phyloP scores from a whole-genome alignment of 139 green algal species.

The Volvox africanus region DNA sequence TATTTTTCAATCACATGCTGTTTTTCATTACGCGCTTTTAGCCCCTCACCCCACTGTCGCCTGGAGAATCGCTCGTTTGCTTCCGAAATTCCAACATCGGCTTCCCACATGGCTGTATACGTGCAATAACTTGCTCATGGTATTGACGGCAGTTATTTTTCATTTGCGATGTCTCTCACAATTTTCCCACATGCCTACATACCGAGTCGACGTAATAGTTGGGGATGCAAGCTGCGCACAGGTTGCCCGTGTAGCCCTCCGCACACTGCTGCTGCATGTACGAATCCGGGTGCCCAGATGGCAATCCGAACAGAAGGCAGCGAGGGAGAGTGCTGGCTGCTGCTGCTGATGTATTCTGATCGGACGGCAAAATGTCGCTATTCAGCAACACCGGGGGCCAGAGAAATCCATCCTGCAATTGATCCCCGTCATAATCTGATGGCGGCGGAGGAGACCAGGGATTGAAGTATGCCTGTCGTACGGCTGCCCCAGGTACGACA shows the following conservation, averaged over 20 bases:
- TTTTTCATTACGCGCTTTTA: too few relatives aligned
- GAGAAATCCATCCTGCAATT: not conserved
- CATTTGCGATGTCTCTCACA: not conserved
- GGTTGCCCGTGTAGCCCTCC: slow-evolving; percentile 38
- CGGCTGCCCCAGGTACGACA: not conserved
- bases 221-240: slow-evolving; percentile 36
- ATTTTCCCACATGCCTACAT: not conserved
- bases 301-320: not conserved
- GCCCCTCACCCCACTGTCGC: too few relatives aligned
- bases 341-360: not conserved
- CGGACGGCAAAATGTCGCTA: too few relatives aligned
- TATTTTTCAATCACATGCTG: too few relatives aligned
- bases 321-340: not conserved
- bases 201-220: slow-evolving; percentile 21
- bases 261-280: slow-evolving; percentile 32
- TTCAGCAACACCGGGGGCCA: too few relatives aligned
- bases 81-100: too few relatives aligned
- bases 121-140: not conserved
- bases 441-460: too few relatives aligned
- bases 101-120: too few relatives aligned
- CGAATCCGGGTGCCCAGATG: not conserved
- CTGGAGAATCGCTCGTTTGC: too few relatives aligned
- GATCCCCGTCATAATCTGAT: not conserved
- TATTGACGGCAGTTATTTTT: too few relatives aligned
- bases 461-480: not conserved